Base-by-base conservation (phyloP, 495 filamentous ascomycete species). In the Annulohypoxylon maeteangense region DNA sequence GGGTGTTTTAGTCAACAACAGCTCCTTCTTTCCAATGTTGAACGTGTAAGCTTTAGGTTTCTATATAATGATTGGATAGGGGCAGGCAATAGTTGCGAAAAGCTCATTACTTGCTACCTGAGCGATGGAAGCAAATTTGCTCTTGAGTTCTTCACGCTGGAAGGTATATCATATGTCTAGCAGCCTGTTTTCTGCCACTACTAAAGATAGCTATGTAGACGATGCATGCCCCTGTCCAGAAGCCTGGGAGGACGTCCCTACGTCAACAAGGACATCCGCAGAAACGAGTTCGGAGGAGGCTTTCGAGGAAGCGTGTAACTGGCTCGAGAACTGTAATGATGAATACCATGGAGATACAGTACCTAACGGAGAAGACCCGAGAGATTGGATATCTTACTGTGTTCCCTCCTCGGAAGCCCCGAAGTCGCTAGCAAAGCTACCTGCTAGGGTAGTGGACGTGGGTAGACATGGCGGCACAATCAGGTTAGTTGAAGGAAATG, bases 401-500 rank as follows among this genome's bases (percentile, higher is more conserved):
- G 4, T 32, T 18, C 7, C 8, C 50, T n/a, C 25, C 23, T 20
- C 12, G 12, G 12, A 54, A 6, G 16, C 11, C 5, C 4, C 11
- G 7, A 7, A 2, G 4, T 14, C 20, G 20, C 7, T 54, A 4
- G 11, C 23, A 31, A 54, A 31, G 29, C 25, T 54, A 6, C 50
- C 25, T 16, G 32, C 50, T 32, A 54, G 50, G 25, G 50, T 54
- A 7, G 50, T 54, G 6, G 25, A 54, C 32, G 50, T 54, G 2
- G 50, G 50, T 4, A 11, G 50, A 32, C 50, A 16, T 54, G 50
- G 32, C 25, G 50, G 50, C 23, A 32, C 16, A 25, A 27, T 58
- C 2, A 38, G 34, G 34, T 58, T 58, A n/a, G 34, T 58, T 14
- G 54, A 38, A 38, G 34, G n/a, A 58, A 40, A 40, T 8, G 54